These are phyloP conservation scores for Pseudogymnoascus sp. DNA, from an alignment of 2,329 filamentous ascomycete genomes.

Conservation along the genomic window DNA sequence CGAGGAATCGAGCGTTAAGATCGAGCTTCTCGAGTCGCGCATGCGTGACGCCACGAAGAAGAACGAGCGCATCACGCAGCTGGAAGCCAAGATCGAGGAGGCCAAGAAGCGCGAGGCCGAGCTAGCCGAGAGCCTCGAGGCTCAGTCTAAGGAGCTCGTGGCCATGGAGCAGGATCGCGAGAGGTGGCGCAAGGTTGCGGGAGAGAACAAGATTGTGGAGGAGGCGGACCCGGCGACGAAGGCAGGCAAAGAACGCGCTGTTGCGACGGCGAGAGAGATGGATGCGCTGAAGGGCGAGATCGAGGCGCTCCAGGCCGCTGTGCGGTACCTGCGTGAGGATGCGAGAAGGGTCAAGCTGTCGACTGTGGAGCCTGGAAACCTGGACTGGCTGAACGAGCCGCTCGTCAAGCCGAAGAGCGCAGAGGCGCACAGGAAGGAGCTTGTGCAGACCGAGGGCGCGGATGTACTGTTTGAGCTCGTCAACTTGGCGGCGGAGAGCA, in stretches of 20 bases:
- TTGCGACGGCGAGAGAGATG: constrained; percentile 65
- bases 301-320: constrained; percentile 53
- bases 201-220: constrained; percentile 50
- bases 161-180: constrained; percentile 58
- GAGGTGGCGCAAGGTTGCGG: constrained; percentile 65
- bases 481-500: constrained; percentile 49
- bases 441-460: constrained; percentile 54
- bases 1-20: constrained; percentile 83
- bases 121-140: constrained; percentile 58
- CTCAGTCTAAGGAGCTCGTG: constrained; percentile 60
- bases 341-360: constrained; percentile 53
- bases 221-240: constrained; percentile 42
- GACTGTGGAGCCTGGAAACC: constrained; percentile 40
- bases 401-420: constrained; percentile 39
- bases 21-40: constrained; percentile 82
- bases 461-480: constrained; percentile 60
- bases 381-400: constrained; percentile 60
- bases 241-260: constrained; percentile 58
- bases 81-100: constrained; percentile 53
- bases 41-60: constrained; percentile 80
- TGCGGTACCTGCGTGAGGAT: constrained; percentile 62
- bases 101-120: constrained; percentile 43
- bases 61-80: constrained; percentile 58
- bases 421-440: constrained; percentile 41
- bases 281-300: constrained; percentile 65